phyloP scores from a whole-genome alignment of 75 land plant genomes.

The Sequoia sempervirens region DNA sequence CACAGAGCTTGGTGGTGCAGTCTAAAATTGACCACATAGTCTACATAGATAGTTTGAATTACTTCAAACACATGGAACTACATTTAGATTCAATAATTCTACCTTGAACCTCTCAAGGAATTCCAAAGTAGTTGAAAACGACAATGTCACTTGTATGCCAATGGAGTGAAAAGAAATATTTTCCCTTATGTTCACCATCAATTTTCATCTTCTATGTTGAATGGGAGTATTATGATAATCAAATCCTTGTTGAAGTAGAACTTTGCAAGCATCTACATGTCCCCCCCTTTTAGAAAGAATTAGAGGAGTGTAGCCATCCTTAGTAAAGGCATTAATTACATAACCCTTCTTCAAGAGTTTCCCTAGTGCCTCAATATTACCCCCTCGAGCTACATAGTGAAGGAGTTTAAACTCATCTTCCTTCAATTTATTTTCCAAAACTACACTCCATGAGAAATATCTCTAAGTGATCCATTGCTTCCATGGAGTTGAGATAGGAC shows the following conservation, averaged over 20 bases:
- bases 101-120: slow-evolving; percentile 1
- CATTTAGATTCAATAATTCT: background rate
- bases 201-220: background rate
- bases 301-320: slow-evolving; percentile 48
- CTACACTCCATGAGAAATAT: slow-evolving; percentile 29
- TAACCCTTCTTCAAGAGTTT: slow-evolving; percentile 39
- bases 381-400: slow-evolving; percentile 41
- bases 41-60: background rate
- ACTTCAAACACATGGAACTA: background rate
- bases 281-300: slow-evolving; percentile 51
- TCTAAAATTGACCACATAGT: background rate
- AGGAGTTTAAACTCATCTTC: slow-evolving; percentile 32
- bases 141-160: background rate
- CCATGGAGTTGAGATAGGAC: slow-evolving; percentile 15
- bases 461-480: slow-evolving; percentile 23
- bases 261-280: slow-evolving; percentile 46
- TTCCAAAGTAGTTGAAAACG: background rate
- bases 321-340: slow-evolving; percentile 26
- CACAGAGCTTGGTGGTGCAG: background rate
- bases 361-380: slow-evolving; percentile 22
- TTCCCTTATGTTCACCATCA: background rate
- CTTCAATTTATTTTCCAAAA: slow-evolving; percentile 23
- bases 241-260: slow-evolving; percentile 28
- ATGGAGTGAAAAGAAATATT: background rate
- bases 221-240: slow-evolving; percentile 7